These are phyloP conservation scores for Penicillium arizonense DNA, from an alignment of 495 filamentous ascomycete genomes.

Conservation along the genomic window DNA sequence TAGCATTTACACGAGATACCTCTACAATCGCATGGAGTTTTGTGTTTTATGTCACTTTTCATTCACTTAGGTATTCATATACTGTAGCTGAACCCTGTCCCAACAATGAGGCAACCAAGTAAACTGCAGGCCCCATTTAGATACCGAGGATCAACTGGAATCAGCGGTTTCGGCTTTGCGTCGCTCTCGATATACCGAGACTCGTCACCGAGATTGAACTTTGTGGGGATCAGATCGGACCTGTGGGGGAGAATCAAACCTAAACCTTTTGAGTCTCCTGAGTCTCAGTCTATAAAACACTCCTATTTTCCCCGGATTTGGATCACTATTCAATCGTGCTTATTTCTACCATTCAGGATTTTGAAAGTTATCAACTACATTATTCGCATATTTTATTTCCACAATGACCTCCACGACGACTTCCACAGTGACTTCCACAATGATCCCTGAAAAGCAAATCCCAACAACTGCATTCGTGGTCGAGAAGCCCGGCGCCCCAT, in stretches of 20 bases:
- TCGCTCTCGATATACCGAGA: conserved; percentile 8
- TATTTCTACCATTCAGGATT: too few species aligned
- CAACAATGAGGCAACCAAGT: too few species aligned
- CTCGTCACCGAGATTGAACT: conserved; percentile 7
- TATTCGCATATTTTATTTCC: too few species aligned
- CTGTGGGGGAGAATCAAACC: conserved; percentile 12
- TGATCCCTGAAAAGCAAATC: conserved; percentile 20
- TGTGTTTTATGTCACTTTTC: neutral
- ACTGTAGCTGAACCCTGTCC: neutral
- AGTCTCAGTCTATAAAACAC: neutral
- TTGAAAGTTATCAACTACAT: too few species aligned
- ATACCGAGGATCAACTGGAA: too few species aligned
- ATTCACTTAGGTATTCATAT: neutral
- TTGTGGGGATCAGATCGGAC: conserved; percentile 11
- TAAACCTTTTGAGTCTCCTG: neutral
- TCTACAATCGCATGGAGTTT: conserved; percentile 14
- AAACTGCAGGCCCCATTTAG: too few species aligned
- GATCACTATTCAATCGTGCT: too few species aligned
- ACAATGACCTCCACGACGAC: neutral
- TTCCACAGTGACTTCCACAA: neutral
- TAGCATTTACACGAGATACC: conserved; percentile 12
- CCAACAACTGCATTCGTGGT: conserved; percentile 31
- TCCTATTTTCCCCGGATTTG: too few species aligned
- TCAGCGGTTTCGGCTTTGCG: neutral
- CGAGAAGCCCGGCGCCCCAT: conserved; percentile 20